Evolutionary conservation across 2,329 filamentous ascomycete genomes (phyloP).

Genomic region (Alternaria viburni): DNA sequence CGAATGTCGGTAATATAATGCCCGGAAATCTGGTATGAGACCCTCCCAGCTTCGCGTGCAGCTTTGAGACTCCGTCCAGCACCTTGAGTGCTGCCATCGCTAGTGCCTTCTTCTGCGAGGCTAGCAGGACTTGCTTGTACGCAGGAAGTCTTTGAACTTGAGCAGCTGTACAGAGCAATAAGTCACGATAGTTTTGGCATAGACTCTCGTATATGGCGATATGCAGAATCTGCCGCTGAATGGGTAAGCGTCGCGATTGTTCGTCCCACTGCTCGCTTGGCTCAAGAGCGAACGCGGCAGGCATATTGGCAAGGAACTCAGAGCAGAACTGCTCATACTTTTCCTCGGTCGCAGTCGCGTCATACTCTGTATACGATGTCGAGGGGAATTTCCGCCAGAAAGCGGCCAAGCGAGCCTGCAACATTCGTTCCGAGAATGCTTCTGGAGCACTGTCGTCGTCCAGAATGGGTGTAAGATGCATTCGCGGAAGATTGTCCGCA

Average conservation of each 20-base stretch:
- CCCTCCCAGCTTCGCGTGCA: not conserved
- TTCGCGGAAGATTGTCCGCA: not conserved
- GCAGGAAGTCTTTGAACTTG: not conserved
- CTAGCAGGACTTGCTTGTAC: not conserved
- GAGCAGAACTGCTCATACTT: constrained; percentile 13
- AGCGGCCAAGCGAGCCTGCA: not conserved
- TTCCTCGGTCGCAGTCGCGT: constrained; percentile 10
- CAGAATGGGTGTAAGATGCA: not conserved
- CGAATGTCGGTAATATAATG: not conserved
- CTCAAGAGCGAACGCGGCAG: constrained; percentile 13
- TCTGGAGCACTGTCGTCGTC: not conserved
- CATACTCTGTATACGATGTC: not conserved
- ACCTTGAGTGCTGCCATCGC: not conserved
- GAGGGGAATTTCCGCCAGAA: not conserved
- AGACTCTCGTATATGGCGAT: not conserved
- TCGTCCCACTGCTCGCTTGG: constrained; percentile 10
- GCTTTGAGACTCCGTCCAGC: not conserved
- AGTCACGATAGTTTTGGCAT: not conserved
- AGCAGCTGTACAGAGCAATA: not conserved
- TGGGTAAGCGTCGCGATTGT: constrained; percentile 5
- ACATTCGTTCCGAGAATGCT: not conserved
- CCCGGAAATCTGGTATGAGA: not conserved
- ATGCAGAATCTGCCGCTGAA: constrained; percentile 14
- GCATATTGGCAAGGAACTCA: constrained; percentile 9
- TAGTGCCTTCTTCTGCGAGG: not conserved